Conservation (phyloP, 2,329 filamentous ascomycete genomes). For the Pseudophaeomoniella oleicola region DNA sequence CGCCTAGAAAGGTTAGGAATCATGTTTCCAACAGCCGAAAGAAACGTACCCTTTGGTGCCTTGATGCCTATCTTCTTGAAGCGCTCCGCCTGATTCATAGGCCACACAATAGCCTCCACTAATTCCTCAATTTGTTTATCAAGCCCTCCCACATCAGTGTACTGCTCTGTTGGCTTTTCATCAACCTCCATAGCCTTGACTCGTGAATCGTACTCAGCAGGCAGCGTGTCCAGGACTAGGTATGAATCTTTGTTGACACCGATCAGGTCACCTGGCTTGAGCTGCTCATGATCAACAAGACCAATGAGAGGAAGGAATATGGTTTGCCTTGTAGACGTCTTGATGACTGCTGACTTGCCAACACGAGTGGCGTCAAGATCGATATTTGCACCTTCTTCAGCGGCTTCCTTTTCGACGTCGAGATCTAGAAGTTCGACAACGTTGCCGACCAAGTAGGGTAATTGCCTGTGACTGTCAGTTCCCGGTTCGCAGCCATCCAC, state of each 20-base stretch:
- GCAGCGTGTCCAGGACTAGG: conserved; percentile 87
- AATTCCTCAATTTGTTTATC: conserved; percentile 99
- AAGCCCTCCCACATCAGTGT: conserved; percentile 90
- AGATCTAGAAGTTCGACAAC: conserved; percentile 95
- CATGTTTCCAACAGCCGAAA: conserved; percentile 6
- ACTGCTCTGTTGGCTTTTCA: conserved; percentile 98
- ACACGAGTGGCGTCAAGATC: conserved; percentile 93
- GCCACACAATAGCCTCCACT: conserved; percentile 97
- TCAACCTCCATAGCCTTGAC: conserved; percentile 99
- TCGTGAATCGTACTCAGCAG: conserved; percentile 94
- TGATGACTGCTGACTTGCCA: conserved; percentile 97
- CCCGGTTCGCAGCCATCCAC: conserved; percentile 2
- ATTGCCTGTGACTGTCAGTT: conserved; percentile 48
- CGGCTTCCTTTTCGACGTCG: conserved; percentile 88
- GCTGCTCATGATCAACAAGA: conserved; percentile 83
- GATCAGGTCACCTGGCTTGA: conserved; percentile 92
- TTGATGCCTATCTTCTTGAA: conserved; percentile 99
- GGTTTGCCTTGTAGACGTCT: conserved; percentile 94
- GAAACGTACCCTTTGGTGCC: conserved; percentile 73
- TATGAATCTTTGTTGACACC: conserved; percentile 99
- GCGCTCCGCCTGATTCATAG: conserved; percentile 97
- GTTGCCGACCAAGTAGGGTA: conserved; percentile 95
- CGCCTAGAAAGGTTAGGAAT: conserved; percentile 38
- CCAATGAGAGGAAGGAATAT: conserved; percentile 97
- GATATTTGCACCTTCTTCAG: conserved; percentile 96